Percentiles rank a stretch among this genome's conserved stretches.
These are phyloP conservation scores for Sapria himalayana DNA, from an alignment of 345 rosid genomes.

Conservation along the genomic window DNA sequence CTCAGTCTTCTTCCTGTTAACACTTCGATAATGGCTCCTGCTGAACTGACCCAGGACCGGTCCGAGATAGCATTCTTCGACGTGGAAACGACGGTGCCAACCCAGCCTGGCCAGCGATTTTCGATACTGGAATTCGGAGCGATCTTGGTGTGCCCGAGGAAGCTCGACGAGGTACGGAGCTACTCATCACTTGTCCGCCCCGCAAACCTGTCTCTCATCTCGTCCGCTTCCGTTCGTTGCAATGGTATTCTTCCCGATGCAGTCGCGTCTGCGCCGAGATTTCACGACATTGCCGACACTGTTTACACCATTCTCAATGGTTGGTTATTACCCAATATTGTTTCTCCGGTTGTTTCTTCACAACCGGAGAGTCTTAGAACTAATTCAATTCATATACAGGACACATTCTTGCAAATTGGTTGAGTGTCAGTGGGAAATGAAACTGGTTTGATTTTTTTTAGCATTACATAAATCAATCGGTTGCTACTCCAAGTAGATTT, in stretches of 20 bases:
- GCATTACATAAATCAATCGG: too few relatives aligned
- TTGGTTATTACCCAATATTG: slow-evolving; percentile 7
- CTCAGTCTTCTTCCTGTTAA: too few relatives aligned
- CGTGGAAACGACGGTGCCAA: slow-evolving; percentile 63
- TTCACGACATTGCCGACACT: slow-evolving; percentile 43
- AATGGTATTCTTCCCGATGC: slow-evolving; percentile 46
- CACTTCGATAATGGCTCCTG: too few relatives aligned
- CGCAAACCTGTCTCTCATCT: slow-evolving; percentile 32
- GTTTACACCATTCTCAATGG: slow-evolving; percentile 69
- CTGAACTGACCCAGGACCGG: slow-evolving; percentile 12
- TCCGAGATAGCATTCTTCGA: slow-evolving; percentile 82
- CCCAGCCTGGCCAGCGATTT: slow-evolving; percentile 30
- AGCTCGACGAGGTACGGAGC: slow-evolving; percentile 41
- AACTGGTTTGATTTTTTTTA: too few relatives aligned
- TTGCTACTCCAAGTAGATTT: too few relatives aligned
- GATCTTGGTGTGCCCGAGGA: slow-evolving; percentile 64
- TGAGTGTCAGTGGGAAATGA: too few relatives aligned
- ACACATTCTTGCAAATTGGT: too few relatives aligned
- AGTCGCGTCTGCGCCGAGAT: slow-evolving; percentile 40
- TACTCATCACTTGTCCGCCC: slow-evolving; percentile 71
- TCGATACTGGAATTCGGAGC: slow-evolving; percentile 75
- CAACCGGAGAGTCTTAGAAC: too few relatives aligned
- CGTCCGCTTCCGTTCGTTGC: slow-evolving; percentile 32
- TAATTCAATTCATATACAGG: too few relatives aligned
- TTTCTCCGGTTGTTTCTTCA: too few relatives aligned